Base-by-base conservation (phyloP, 176 grass and related monocot genomes). In the Ensete glaucum region DNA sequence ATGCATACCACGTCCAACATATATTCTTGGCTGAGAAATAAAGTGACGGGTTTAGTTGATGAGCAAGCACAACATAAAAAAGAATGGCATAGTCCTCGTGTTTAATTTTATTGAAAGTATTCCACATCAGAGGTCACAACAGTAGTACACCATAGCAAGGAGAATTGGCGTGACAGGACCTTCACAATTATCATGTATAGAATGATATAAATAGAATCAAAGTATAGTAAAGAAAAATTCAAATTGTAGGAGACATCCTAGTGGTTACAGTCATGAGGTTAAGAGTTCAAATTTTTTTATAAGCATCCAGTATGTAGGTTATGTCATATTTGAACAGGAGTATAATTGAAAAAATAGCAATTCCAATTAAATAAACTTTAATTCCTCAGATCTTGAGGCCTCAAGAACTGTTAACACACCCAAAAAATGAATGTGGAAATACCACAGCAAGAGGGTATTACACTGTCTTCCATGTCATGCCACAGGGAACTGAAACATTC, bases 1-100 rank as follows among this genome's bases (percentile, higher is more conserved):
- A 90, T 93, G 90, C 85, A 97, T 92, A 69, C 85, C 93, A 84
- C 93, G 90, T 77, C 93, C 93, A 60, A 90, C 90, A 86, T 88
- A 97, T 67, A 97, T 83, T 77, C 81, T 87, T 88, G 93, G 87
- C 90, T 97, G 85, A 73, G 43, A 60, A 13, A 63, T 53, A 60
- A 13, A 53, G 71, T 72, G 68, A 48, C 76, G 52, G 8, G 54
- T 69, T 85, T 69, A 82, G 48, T 14, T 48, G 66, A 67, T 50
- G 51, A 67, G 50, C 16, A 59, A 70, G 1, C 53, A 63, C 22
- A 76, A 79, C 54, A 34, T 29, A 78, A 17, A 8, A 8, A 71
- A 1, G 20, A 75, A 81, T 80, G 23, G 0, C 19, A 71, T 73
- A 75, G 7, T 70, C 43, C 15, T 70, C 6, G n/a, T 50, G 51